phyloP scores from a whole-genome alignment of 352 stramenopile genomes.

The Phytophthora hibernalis region DNA sequence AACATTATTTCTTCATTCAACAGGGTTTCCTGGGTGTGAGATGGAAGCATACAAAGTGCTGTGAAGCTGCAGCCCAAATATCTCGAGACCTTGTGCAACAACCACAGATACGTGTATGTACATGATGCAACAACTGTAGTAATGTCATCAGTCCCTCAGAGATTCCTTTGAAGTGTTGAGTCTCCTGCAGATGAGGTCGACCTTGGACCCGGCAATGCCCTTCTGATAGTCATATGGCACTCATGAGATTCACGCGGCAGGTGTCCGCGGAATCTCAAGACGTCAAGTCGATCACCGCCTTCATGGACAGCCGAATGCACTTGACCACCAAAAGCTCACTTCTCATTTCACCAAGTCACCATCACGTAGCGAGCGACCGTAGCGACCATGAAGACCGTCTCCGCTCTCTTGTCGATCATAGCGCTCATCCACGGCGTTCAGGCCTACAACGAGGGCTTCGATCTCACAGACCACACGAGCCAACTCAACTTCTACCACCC shows the following conservation, averaged over 20 bases:
- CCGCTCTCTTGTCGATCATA: constrained; percentile 19
- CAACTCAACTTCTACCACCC: constrained; percentile 69
- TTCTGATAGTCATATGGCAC: constrained; percentile 7
- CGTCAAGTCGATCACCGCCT: constrained; percentile 3
- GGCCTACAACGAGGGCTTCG: constrained; percentile 52
- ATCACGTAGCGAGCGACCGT: constrained; percentile 5
- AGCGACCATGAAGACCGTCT: constrained; percentile 44
- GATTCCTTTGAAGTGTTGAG: constrained; percentile 4
- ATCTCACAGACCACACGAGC: constrained; percentile 67
- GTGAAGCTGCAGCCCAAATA: too few species aligned
- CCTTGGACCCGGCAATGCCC: not conserved
- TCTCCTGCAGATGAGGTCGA: not conserved
- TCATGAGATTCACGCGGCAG: constrained; percentile 19
- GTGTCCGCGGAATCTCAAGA: constrained; percentile 17
- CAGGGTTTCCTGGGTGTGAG: too few species aligned
- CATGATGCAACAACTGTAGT: constrained; percentile 7
- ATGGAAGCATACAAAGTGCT: too few species aligned
- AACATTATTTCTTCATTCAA: too few species aligned
- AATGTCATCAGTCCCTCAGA: constrained; percentile 13
- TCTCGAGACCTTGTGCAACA: too few species aligned
- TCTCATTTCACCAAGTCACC: constrained; percentile 26
- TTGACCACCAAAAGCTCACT: constrained; percentile 21
- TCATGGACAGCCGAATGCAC: not conserved
- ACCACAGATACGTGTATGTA: too few species aligned
- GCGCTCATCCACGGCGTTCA: constrained; percentile 17